phyloP scores from a whole-genome alignment of 2,329 filamentous ascomycete genomes.

The Ceratocystis lukuohia region DNA sequence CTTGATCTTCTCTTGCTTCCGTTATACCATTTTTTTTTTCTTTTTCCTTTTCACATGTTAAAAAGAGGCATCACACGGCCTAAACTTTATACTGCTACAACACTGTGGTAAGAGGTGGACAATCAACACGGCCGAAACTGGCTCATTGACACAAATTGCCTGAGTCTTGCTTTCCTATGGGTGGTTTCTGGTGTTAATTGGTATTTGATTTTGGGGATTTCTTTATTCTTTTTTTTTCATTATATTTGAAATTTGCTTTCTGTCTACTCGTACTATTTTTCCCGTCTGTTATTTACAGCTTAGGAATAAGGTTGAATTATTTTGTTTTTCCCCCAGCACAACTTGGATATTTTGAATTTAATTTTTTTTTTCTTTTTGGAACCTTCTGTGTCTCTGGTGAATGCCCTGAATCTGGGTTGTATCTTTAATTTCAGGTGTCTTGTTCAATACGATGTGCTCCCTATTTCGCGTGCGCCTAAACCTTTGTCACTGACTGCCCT shows the following conservation, averaged over 20 bases:
- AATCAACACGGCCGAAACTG: neutral
- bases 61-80: slow-evolving; percentile 4
- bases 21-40: slow-evolving; percentile 22
- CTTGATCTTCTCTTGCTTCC: slow-evolving; percentile 20
- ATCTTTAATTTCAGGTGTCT: neutral
- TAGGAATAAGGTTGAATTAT: neutral
- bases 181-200: slow-evolving; percentile 5
- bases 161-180: neutral
- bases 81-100: neutral
- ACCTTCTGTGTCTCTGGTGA: neutral
- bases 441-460: neutral
- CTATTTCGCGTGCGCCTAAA: neutral
- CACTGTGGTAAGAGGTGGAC: slow-evolving; percentile 1
- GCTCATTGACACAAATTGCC: neutral
- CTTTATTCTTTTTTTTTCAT: neutral
- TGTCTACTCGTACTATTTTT: neutral
- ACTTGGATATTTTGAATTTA: neutral
- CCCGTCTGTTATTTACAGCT: neutral
- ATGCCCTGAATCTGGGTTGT: neutral
- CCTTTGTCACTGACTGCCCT: neutral
- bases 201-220: slow-evolving; percentile 3
- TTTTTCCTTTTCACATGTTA: slow-evolving; percentile 18
- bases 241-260: slow-evolving; percentile 5
- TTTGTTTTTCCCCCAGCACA: neutral
- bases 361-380: slow-evolving; percentile 8